Base-by-base conservation (phyloP, 192 early-diverging fungal genomes). In the Lobosporangium transversale region DNA sequence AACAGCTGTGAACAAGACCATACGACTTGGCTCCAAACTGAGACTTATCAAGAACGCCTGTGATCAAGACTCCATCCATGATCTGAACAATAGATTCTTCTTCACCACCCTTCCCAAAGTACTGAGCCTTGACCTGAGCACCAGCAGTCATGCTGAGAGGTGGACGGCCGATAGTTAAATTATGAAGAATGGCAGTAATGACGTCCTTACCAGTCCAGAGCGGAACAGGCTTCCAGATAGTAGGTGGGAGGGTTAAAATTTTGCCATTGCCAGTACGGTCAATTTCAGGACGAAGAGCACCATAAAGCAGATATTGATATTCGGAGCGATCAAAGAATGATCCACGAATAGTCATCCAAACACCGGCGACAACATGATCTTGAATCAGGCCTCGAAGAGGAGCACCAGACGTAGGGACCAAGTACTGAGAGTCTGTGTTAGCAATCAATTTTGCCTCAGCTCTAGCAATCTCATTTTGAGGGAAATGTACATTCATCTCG, bases 401-500 rank as follows among this genome's bases (percentile, higher is more conserved):
- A n/a, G 91, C 90, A 76, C 98, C 98, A 59, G 92, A 90, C 2
- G 98, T 98, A 18, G 98, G 97, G 20, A 94, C 96, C 44, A 99
- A 85, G 84, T 99, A 99, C 81, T 98, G 97, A 59, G 89, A 84
- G 70, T 98, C 97, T 6, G 94, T 97, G 51, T 91, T 91, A 53
- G 96, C 97, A 75, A 99, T 98, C 80, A 95, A 76, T 79, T 91
- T 91, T 44, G 97, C 95, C 84, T 99, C 98, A 26, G 98, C 92
- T 53, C 97, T 89, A 5, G 95, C 98, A 44, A 94, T 84, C 80
- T 98, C 96, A 83, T 94, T 98, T 81, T 99, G 98, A 43, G 97
- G 96, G 80, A 99, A 99, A 87, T 99, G 98, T 65, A 97, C 90
- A 85, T 99, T 99, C 98, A 99, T 99, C 85, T 99, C 98, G 85